Evolutionary conservation across 805 yeast genomes (phyloP).

Genomic region (Scheffersomyces coipomensis): DNA sequence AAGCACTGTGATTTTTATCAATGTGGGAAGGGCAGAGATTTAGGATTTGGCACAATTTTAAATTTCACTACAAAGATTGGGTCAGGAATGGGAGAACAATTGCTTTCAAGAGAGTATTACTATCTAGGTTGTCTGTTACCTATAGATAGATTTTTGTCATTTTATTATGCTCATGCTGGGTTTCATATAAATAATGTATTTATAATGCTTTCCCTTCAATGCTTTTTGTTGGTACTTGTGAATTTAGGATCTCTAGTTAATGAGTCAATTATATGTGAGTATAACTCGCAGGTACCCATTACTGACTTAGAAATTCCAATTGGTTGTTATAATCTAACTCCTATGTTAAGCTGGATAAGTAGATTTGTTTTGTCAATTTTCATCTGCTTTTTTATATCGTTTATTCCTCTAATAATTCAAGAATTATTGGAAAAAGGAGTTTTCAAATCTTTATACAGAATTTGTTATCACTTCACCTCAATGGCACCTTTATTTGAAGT

Average conservation of each 20-base stretch:
- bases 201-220: constrained; percentile 81
- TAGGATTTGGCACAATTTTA: constrained; percentile 88
- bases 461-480: constrained; percentile 74
- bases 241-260: constrained; percentile 76
- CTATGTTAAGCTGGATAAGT: constrained; percentile 88
- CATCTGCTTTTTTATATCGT: constrained; percentile 90
- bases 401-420: constrained; percentile 83
- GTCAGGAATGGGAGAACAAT: constrained; percentile 98
- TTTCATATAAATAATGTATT: constrained; percentile 90
- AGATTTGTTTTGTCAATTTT: constrained; percentile 86
- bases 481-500: constrained; percentile 92
- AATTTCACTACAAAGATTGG: constrained; percentile 96
- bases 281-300: constrained; percentile 63
- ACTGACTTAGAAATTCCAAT: constrained; percentile 73
- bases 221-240: constrained; percentile 77
- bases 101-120: constrained; percentile 87
- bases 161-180: constrained; percentile 96
- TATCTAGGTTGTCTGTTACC: constrained; percentile 89
- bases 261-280: constrained; percentile 69
- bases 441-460: constrained; percentile 68
- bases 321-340: constrained; percentile 84
- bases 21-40: constrained; percentile 95
- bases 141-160: constrained; percentile 83
- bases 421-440: constrained; percentile 85
- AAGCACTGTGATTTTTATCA: constrained; percentile 95